These are phyloP conservation scores for Aquilaria malaccensis DNA, from an alignment of 345 rosid species.

Conservation along the genomic window DNA sequence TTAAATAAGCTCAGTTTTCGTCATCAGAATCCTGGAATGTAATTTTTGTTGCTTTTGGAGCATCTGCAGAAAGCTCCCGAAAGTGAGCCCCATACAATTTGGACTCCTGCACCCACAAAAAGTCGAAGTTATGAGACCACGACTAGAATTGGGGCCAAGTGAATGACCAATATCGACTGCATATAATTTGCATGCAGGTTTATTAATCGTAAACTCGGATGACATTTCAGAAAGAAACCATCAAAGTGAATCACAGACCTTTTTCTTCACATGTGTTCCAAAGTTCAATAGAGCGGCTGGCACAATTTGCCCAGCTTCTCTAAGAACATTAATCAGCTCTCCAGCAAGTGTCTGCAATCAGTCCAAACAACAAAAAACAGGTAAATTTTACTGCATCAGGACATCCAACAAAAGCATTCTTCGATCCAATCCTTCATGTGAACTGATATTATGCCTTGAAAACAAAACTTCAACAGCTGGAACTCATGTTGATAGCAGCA, in stretches of 20 bases:
- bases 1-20: constrained; percentile 36
- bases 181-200: no score
- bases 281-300: constrained; percentile 79
- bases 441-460: no score
- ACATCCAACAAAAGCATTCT: no score
- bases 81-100: constrained; percentile 94
- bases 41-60: constrained; percentile 79
- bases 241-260: constrained; percentile 32
- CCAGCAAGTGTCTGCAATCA: constrained; percentile 74
- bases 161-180: no score
- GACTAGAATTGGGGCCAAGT: no score
- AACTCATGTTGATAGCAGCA: no score
- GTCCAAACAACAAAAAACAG: neutral
- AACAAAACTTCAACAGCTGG: no score
- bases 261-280: constrained; percentile 94
- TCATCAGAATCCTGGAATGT: constrained; percentile 69
- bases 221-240: no score
- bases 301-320: constrained; percentile 84
- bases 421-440: no score
- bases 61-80: constrained; percentile 81
- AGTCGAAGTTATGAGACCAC: neutral
- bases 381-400: no score
- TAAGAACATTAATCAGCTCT: constrained; percentile 89
- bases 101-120: constrained; percentile 50
- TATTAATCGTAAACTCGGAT: no score